Evolutionary conservation across 768 basidiomycete genomes (phyloP).

Genomic region (Pleurotus giganteus): DNA sequence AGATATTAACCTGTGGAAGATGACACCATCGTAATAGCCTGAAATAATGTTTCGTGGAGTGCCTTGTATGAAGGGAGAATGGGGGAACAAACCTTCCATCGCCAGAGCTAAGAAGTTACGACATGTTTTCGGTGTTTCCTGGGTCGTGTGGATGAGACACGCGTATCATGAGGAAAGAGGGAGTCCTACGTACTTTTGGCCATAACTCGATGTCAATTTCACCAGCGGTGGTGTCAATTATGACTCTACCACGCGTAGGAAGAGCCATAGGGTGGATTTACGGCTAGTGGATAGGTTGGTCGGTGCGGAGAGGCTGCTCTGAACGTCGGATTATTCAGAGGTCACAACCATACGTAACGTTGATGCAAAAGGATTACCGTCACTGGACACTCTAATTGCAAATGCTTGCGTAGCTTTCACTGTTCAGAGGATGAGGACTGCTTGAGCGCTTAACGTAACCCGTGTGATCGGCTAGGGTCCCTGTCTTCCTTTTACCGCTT

Average conservation of each 20-base stretch:
- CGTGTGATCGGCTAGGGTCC: too few species aligned
- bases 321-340: too few species aligned
- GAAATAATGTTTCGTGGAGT: conserved; percentile 1
- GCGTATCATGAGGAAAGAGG: not conserved
- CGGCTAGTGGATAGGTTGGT: not conserved
- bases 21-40: conserved; percentile 97
- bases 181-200: conserved; percentile 65
- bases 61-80: not conserved
- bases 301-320: too few species aligned
- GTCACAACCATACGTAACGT: too few species aligned
- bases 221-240: conserved; percentile 86
- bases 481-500: too few species aligned
- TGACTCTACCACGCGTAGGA: conserved; percentile 82
- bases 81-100: conserved; percentile 74
- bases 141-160: not conserved
- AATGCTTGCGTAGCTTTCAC: too few species aligned
- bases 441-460: too few species aligned
- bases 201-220: conserved; percentile 90
- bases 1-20: conserved; percentile 77
- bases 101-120: conserved; percentile 87
- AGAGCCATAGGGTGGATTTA: conserved; percentile 59
- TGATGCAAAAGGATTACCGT: not conserved
- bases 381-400: not conserved
- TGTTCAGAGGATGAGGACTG: too few species aligned
- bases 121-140: conserved; percentile 95